These are phyloP conservation scores for Begonia loranthoides DNA, from an alignment of 306 rosid genomes.

Conservation along the genomic window DNA sequence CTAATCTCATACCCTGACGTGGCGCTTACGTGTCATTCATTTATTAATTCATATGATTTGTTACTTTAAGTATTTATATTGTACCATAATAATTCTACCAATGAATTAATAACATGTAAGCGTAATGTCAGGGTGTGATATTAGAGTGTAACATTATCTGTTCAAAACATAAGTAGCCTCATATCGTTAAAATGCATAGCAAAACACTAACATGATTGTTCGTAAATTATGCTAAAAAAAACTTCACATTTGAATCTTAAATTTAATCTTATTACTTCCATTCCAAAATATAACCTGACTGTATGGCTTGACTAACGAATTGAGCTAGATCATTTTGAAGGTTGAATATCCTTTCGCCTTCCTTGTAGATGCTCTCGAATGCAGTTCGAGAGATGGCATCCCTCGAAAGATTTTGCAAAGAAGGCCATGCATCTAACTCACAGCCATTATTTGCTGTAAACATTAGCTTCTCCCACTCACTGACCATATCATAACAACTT, in stretches of 20 bases:
- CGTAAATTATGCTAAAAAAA: neutral
- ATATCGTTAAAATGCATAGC: neutral
- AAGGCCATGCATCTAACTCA: conserved; percentile 26
- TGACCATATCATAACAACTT: conserved; percentile 18
- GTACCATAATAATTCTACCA: too few relatives aligned
- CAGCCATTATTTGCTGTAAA: neutral
- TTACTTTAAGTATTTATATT: too few relatives aligned
- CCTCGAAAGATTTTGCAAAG: conserved; percentile 11
- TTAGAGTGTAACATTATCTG: neutral
- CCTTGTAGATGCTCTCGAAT: conserved; percentile 28
- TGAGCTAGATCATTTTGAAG: conserved; percentile 14
- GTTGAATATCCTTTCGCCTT: conserved; percentile 21
- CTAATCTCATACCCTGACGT: too few relatives aligned
- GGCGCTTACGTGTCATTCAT: too few relatives aligned
- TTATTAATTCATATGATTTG: too few relatives aligned
- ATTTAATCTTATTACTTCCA: conserved; percentile 23
- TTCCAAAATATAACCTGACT: conserved; percentile 17
- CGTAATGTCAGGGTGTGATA: neutral
- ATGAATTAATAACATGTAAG: too few relatives aligned
- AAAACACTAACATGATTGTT: too few relatives aligned
- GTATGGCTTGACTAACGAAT: neutral
- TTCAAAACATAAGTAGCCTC: too few relatives aligned
- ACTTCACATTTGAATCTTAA: neutral
- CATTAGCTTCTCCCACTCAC: conserved; percentile 16
- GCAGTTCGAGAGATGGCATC: conserved; percentile 32